phyloP scores from a whole-genome alignment of 352 stramenopile genomes.

The Blastocystis sp. region DNA sequence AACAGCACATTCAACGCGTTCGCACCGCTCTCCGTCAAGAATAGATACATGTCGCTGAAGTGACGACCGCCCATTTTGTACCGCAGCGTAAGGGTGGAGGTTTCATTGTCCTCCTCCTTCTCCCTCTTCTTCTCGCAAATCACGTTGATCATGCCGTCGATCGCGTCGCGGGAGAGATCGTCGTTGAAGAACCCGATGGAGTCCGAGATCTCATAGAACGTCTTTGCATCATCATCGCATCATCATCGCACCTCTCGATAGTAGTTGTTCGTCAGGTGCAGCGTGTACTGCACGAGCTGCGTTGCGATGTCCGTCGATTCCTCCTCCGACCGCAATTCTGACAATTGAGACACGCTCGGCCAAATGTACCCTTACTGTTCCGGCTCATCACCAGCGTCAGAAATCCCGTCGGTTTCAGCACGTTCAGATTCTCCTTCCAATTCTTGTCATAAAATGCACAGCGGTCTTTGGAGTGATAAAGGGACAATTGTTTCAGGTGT shows the following conservation, averaged over 20 bases:
- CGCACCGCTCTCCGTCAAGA: neutral
- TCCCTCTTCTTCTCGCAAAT: neutral
- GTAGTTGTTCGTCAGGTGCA: conserved; percentile 58
- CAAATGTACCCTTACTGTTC: neutral
- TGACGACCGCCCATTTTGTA: conserved; percentile 42
- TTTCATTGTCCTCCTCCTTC: neutral
- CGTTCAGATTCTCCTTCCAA: conserved; percentile 54
- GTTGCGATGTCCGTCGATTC: neutral
- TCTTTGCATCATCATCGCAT: neutral
- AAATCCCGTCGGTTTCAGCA: conserved; percentile 44
- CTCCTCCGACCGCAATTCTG: neutral
- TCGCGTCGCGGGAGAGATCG: conserved; percentile 2
- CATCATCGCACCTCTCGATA: conserved; percentile 44
- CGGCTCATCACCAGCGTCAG: conserved; percentile 41
- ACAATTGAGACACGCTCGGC: neutral
- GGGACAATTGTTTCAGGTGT: neutral
- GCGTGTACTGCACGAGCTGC: neutral
- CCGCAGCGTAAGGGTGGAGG: neutral
- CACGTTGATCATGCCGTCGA: conserved; percentile 23
- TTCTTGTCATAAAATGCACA: conserved; percentile 49
- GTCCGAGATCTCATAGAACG: conserved; percentile 56
- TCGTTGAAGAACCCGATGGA: conserved; percentile 50
- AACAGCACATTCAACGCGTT: conserved; percentile 46
- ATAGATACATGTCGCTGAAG: conserved; percentile 45
- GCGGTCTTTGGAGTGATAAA: conserved; percentile 4